These are phyloP conservation scores for Nakaseomyces uthaithaninus DNA, from an alignment of 1,139 yeast genomes.

Conservation along the genomic window DNA sequence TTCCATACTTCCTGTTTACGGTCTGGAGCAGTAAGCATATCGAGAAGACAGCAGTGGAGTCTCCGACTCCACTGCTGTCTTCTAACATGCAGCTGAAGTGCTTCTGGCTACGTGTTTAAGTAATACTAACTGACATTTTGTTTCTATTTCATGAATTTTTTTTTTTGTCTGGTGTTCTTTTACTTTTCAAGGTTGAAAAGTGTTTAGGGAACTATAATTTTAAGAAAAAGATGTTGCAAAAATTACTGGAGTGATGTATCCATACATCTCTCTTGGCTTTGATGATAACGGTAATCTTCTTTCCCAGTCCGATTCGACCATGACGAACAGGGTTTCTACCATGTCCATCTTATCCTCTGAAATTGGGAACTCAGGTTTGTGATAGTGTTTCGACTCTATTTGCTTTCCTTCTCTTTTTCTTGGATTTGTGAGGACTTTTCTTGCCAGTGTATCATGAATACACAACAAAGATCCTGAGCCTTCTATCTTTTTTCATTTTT, in stretches of 20 bases:
- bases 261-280: conserved; percentile 21
- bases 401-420: conserved; percentile 16
- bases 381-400: conserved; percentile 10
- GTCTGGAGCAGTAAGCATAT: too few species aligned
- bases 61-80: too few species aligned
- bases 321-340: conserved; percentile 67
- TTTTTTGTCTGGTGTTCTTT: conserved; percentile 3
- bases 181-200: conserved; percentile 18
- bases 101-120: too few species aligned
- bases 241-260: not conserved
- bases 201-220: conserved; percentile 12
- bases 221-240: not conserved
- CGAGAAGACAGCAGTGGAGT: too few species aligned
- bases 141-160: too few species aligned
- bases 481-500: conserved; percentile 9
- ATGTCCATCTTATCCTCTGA: conserved; percentile 24
- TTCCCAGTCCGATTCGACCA: conserved; percentile 92
- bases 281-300: conserved; percentile 52
- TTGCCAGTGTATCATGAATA: conserved; percentile 63
- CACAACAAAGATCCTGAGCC: conserved; percentile 34
- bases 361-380: conserved; percentile 7
- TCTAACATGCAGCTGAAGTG: too few species aligned
- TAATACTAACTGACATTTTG: too few species aligned
- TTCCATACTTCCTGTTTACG: too few species aligned
- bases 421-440: conserved; percentile 45